Evolutionary conservation across 495 filamentous ascomycete genomes (phyloP).

Genomic region (Hyaloscypha finlandica): DNA sequence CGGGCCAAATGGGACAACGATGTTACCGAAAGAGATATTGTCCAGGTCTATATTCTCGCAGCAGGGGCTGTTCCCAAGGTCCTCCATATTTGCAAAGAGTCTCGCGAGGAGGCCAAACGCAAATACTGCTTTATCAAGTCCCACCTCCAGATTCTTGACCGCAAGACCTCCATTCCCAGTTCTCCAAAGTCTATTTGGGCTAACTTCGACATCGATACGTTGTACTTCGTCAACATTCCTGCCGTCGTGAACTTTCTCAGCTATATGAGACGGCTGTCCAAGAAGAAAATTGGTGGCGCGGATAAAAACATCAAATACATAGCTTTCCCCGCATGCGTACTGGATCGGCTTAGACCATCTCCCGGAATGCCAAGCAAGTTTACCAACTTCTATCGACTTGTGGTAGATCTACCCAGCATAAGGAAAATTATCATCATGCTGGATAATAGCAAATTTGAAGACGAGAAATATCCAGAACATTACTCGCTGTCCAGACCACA

Average conservation of each 20-base stretch:
- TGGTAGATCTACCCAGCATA: slow-evolving; percentile 1
- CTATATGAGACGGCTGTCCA: background rate
- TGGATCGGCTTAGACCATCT: background rate
- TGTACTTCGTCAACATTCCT: slow-evolving; percentile 14
- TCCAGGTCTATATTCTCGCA: background rate
- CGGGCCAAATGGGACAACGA: background rate
- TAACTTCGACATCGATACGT: slow-evolving; percentile 16
- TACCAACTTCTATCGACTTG: background rate
- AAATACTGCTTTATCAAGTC: background rate
- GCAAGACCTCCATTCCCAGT: background rate
- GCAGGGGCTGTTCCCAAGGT: slow-evolving; percentile 1
- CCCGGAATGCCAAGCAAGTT: background rate
- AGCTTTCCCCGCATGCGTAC: background rate
- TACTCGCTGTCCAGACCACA: slow-evolving; percentile 1
- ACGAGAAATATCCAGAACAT: background rate
- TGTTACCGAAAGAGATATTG: too few relatives aligned
- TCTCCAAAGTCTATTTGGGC: background rate
- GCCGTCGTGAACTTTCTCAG: background rate
- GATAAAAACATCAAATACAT: slow-evolving; percentile 1
- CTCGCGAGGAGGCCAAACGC: slow-evolving; percentile 7
- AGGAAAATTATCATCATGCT: slow-evolving; percentile 1
- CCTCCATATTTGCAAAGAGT: background rate
- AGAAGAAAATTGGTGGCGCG: background rate
- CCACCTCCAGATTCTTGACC: background rate
- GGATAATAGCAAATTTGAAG: slow-evolving; percentile 10